Percentiles rank a stretch among this genome's conserved stretches.
phyloP scores from a whole-genome alignment of 306 rosid species.

The Cucumis hystrix region DNA sequence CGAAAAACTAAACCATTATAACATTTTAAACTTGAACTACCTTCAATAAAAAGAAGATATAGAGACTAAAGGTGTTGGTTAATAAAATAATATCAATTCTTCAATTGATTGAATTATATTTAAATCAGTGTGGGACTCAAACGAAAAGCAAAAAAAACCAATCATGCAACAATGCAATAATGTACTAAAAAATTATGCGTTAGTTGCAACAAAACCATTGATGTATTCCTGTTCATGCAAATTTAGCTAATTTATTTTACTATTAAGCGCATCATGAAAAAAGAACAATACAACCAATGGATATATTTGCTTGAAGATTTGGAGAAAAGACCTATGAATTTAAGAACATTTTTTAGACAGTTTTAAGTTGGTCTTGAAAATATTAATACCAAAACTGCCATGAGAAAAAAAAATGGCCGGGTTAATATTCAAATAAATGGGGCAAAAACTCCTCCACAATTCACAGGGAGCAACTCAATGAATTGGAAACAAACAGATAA shows the following conservation, averaged over 20 bases:
- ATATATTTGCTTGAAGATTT: no score
- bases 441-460: conserved; percentile 5
- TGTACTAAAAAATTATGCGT: no score
- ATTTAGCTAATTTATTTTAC: not conserved
- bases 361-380: not conserved
- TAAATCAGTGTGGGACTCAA: no score
- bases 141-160: no score
- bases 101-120: no score
- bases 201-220: not conserved
- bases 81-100: no score
- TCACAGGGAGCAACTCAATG: conserved; percentile 3
- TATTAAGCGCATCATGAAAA: no score
- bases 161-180: not conserved
- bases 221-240: not conserved
- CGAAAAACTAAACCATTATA: no score
- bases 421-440: not conserved
- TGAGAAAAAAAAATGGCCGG: not conserved
- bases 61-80: not conserved
- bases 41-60: not conserved
- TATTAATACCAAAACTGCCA: not conserved
- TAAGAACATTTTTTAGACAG: not conserved
- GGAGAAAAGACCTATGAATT: no score
- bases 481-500: not conserved
- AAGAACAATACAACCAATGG: no score
- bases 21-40: no score